A percentile compares a stretch with the other conserved stretches of the same genome.
Conservation (phyloP, 371 early-diverging fungal species). For the Rhizomucor pusillus region DNA sequence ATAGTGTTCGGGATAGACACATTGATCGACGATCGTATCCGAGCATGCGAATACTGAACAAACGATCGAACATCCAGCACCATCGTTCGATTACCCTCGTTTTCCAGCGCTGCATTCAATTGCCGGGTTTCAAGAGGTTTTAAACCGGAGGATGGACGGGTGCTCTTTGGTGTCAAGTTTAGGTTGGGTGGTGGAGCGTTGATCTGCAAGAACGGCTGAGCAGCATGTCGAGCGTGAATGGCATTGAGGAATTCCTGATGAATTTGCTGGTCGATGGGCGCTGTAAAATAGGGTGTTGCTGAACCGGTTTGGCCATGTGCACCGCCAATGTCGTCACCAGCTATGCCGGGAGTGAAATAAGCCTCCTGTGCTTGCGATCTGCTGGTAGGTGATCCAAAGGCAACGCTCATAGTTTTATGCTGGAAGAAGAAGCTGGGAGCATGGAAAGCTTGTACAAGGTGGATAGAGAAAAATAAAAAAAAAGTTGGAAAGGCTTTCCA, state of each 20-base stretch:
- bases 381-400: constrained; percentile 42
- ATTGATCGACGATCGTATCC: constrained; percentile 46
- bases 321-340: constrained; percentile 6
- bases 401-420: constrained; percentile 27
- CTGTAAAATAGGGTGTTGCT: constrained; percentile 48
- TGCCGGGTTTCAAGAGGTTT: too few relatives aligned
- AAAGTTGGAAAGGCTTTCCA: too few relatives aligned
- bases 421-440: background rate
- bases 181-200: too few relatives aligned
- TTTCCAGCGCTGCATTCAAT: too few relatives aligned
- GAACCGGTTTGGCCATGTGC: constrained; percentile 4
- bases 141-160: too few relatives aligned
- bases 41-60: constrained; percentile 43
- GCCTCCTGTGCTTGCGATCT: constrained; percentile 32
- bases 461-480: too few relatives aligned
- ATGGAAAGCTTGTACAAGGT: too few relatives aligned
- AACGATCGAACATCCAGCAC: constrained; percentile 63
- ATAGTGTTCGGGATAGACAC: constrained; percentile 62
- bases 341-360: constrained; percentile 40
- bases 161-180: too few relatives aligned
- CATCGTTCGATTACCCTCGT: too few relatives aligned
- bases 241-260: constrained; percentile 52
- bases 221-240: constrained; percentile 42
- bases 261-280: constrained; percentile 40
- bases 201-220: constrained; percentile 37